Evolutionary conservation across 441 rosid species (phyloP), one percentile per base, ranked within the genome.

Genomic region (Aquilaria agallochum): DNA sequence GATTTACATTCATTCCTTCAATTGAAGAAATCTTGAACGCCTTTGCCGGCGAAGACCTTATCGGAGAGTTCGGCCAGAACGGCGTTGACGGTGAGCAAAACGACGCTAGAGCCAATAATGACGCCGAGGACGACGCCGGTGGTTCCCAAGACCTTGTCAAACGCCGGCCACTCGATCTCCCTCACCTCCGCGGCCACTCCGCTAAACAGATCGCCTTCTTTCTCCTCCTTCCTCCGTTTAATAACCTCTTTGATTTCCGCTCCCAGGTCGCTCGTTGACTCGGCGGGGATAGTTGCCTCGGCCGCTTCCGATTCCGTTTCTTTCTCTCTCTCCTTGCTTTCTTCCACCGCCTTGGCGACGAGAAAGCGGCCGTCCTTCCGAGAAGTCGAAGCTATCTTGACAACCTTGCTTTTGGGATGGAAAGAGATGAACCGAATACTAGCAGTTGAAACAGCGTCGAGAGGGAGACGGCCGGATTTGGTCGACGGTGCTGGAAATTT

Each of bases 151-250:
- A 90, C 95, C 72, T 83, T 89, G 50, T 84, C 90, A 68, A 92
- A 88, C 56, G 78, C 80, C 3, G 92, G 98, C 97, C 98, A 88
- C 71, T 92, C 98, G 11, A 90, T 92, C 83, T 90, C 86, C 65
- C 65, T 73, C 11, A 88, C 78, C 80, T 90, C 98, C 71, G 83
- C 98, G 45, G 69, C 86, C 7, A 92, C 98, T n/a, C 98, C 94
- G 56, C 84, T 79, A 68, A 59, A 42, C n/a, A 92, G 67, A 60
- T 76, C 74, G 58, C 69, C 82, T 31, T 68, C 82, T 72, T 63
- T 70, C 50, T 68, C 76, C 42, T 71, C 78, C 72, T 85, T 85
- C 60, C 86, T 89, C 77, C 83, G 77, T 81, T 72, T 67, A 85
- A 90, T 74, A 5, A 75, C 94, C 74, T 74, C 80, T 80, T 86